Conservation (phyloP, 1,139 yeast genomes). For the Eremothecium sinecaudum region DNA sequence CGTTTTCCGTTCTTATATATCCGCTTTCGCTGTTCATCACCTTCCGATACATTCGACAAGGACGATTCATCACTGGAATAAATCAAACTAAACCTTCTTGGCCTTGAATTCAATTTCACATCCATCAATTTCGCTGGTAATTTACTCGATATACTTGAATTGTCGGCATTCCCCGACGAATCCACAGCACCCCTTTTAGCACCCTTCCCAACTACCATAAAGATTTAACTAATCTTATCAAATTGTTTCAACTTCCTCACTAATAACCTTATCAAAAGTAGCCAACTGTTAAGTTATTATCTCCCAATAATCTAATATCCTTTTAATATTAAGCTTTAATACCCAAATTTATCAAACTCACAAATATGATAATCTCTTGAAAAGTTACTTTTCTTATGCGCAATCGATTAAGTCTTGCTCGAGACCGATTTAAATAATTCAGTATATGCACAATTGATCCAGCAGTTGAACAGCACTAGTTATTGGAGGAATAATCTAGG, state of each 20-base stretch:
- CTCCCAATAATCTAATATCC: no score
- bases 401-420: no score
- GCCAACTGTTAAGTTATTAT: no score
- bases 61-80: conserved; percentile 29
- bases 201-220: conserved; percentile 20
- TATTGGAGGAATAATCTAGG: no score
- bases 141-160: conserved; percentile 5
- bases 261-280: no score
- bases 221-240: no score
- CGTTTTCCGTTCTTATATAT: conserved; percentile 11
- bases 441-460: conserved; percentile 1
- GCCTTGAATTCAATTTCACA: conserved; percentile 15
- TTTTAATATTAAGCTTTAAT: no score
- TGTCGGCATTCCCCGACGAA: conserved; percentile 13
- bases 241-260: no score
- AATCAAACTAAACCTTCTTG: conserved; percentile 30
- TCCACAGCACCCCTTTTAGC: conserved; percentile 16
- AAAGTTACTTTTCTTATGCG: no score
- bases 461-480: conserved; percentile 1
- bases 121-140: conserved; percentile 11
- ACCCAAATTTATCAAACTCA: no score
- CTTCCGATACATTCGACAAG: conserved; percentile 25
- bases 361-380: no score
- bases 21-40: conserved; percentile 10
- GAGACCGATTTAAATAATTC: no score